Base-by-base conservation (phyloP, 805 yeast genomes). In the Saturnispora sanitii region DNA sequence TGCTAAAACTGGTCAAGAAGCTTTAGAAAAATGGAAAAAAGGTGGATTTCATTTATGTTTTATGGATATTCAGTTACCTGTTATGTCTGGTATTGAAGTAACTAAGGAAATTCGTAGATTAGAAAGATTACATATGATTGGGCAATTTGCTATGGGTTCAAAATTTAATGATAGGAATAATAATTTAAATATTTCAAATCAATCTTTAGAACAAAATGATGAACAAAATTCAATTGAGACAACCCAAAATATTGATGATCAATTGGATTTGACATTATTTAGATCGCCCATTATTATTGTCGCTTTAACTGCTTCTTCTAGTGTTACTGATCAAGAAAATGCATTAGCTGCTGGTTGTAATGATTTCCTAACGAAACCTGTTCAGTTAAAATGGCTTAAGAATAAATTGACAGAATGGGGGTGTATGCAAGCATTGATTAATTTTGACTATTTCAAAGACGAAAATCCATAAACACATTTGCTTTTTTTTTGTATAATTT, bases 331-430 rank as follows among this genome's bases (percentile, higher is more conserved):
- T 61, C 79, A 83, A 56, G 79, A 85, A 46, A 84, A 85, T 53
- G 98, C 98, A 0, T 67, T 92, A 41, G 82, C 94, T 22, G 96
- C 97, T 3, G 99, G 99, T 35, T 92, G 99, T 62, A 92, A 92
- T 55, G 99, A 92, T 60, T 92, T 82, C 63, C 64, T 92, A 50
- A 92, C 96, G 8, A 92, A 92, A 51, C 99, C 99, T 0, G 97
- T 92, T 7, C 90, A 87, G 51, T 67, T 90, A 50, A 84, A 77
- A 37, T 92, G 99, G 99, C 67, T 92, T 35, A 84, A 87, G 53
- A 85, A 84, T 55, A 92, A 92, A 61, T 83, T 92, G 39, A 82
- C 87, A 1, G 96, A 90, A 60, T 92, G 97, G 97, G 97, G 98
- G 1, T 90, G 97, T 60, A 90, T 90, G 97, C 98, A 90, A 62